A percentile compares a stretch with the other conserved stretches of the same genome.
Evolutionary conservation across 2,329 filamentous ascomycete genomes (phyloP).

Genomic region (Talaromyces sp.): DNA sequence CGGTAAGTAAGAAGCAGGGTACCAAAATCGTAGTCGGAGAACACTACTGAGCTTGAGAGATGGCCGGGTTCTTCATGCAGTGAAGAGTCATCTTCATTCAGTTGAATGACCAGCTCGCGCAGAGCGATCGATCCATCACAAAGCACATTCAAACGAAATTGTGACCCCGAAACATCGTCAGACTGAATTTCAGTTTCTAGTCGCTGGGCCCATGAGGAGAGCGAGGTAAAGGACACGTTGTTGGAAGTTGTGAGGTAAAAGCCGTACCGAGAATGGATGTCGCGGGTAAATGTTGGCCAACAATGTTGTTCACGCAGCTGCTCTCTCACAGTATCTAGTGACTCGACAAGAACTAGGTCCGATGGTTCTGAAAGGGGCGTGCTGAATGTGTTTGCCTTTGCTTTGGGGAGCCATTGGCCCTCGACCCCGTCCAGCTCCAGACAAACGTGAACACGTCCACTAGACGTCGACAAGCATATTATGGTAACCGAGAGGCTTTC

Average conservation of each 20-base stretch:
- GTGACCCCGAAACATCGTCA: slow-evolving; percentile 46
- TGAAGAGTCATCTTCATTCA: slow-evolving; percentile 22
- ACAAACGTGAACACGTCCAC: slow-evolving; percentile 53
- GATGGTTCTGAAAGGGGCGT: slow-evolving; percentile 36
- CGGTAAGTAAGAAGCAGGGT: slow-evolving; percentile 51
- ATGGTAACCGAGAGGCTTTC: slow-evolving; percentile 52
- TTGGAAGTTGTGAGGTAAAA: slow-evolving; percentile 54
- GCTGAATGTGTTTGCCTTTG: slow-evolving; percentile 34
- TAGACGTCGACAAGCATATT: slow-evolving; percentile 53
- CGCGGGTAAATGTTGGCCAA: slow-evolving; percentile 53
- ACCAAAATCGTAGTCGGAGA: slow-evolving; percentile 53
- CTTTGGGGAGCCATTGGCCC: slow-evolving; percentile 57
- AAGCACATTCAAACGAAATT: slow-evolving; percentile 53
- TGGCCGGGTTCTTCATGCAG: slow-evolving; percentile 23
- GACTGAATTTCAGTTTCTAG: slow-evolving; percentile 53
- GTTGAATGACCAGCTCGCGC: slow-evolving; percentile 44
- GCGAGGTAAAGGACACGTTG: slow-evolving; percentile 51
- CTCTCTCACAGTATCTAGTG: slow-evolving; percentile 34
- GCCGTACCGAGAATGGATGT: slow-evolving; percentile 51
- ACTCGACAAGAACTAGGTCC: slow-evolving; percentile 41
- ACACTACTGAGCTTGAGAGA: slow-evolving; percentile 46
- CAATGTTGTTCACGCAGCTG: slow-evolving; percentile 19
- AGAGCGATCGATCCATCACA: slow-evolving; percentile 47
- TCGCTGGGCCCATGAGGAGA: slow-evolving; percentile 52
- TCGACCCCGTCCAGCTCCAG: slow-evolving; percentile 58